phyloP scores from a whole-genome alignment of 2,329 filamentous ascomycete genomes.

The Emericellopsis cladophorae region DNA sequence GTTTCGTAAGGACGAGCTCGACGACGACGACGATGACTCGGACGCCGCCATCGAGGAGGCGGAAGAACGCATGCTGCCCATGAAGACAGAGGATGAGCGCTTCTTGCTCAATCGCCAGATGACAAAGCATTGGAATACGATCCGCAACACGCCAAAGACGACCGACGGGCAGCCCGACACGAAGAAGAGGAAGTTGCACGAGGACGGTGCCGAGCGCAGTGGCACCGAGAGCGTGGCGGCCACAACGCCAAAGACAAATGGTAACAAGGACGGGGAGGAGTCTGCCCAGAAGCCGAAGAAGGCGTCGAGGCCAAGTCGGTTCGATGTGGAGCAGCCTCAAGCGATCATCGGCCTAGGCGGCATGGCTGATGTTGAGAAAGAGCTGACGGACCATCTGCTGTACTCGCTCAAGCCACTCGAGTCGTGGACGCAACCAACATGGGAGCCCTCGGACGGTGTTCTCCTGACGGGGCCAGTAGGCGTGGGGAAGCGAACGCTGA shows the following conservation, averaged over 20 bases:
- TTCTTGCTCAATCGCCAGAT: slow-evolving; percentile 28
- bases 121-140: slow-evolving; percentile 23
- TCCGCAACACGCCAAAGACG: slow-evolving; percentile 1
- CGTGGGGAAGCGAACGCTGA: slow-evolving; percentile 69
- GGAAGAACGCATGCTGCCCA: slow-evolving; percentile 9
- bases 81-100: slow-evolving; percentile 17
- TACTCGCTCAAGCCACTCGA: background rate
- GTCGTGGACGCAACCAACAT: background rate
- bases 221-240: slow-evolving; percentile 4
- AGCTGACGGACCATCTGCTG: background rate
- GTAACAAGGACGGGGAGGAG: background rate
- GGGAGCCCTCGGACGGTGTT: slow-evolving; percentile 35
- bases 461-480: slow-evolving; percentile 69
- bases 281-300: slow-evolving; percentile 13
- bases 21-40: slow-evolving; percentile 34
- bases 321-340: slow-evolving; percentile 14
- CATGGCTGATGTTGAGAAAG: slow-evolving; percentile 9
- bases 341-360: slow-evolving; percentile 14
- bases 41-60: slow-evolving; percentile 33
- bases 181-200: slow-evolving; percentile 18
- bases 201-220: slow-evolving; percentile 11
- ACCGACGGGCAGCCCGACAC: slow-evolving; percentile 15
- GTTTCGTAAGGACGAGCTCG: slow-evolving; percentile 53
- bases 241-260: background rate
- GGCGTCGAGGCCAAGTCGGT: slow-evolving; percentile 14